phyloP scores from a whole-genome alignment of 108 stramenopile genomes.

The Pseudonitzschia multiseries region DNA sequence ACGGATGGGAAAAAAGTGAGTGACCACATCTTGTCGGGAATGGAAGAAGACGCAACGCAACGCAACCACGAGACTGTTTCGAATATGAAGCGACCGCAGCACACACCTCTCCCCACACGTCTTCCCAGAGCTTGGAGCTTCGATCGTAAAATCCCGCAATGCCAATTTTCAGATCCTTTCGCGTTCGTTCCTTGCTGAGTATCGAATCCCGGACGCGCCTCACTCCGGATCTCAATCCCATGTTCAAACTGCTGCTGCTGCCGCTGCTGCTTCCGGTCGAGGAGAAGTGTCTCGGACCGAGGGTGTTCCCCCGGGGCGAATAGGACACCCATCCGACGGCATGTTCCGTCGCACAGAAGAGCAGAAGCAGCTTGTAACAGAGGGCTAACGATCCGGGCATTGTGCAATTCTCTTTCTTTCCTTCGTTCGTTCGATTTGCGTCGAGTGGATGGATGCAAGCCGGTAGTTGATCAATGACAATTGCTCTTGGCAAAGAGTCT shows the following conservation, averaged over 20 bases:
- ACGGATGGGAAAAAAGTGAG: not conserved
- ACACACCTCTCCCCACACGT: conserved; percentile 91
- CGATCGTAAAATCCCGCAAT: conserved; percentile 96
- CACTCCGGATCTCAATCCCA: conserved; percentile 10
- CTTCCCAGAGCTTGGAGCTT: conserved; percentile 90
- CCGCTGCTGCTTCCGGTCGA: not conserved
- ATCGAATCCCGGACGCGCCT: conserved; percentile 65
- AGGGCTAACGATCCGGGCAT: not conserved
- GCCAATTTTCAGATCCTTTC: conserved; percentile 88
- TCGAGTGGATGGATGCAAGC: not conserved
- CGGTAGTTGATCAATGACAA: not conserved
- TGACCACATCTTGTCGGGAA: too few species aligned
- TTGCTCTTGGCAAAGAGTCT: too few species aligned
- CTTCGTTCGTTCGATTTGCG: conserved; percentile 1
- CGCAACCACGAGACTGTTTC: too few species aligned
- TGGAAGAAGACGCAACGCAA: not conserved
- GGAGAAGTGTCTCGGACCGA: not conserved
- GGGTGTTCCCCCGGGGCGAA: not conserved
- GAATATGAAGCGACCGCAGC: too few species aligned
- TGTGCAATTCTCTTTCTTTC: not conserved
- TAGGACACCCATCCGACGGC: conserved; percentile 10
- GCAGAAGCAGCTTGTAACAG: not conserved
- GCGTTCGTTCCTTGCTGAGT: conserved; percentile 63
- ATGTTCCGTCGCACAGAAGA: not conserved
- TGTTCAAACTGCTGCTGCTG: conserved; percentile 12